These are phyloP conservation scores for Spizellomyces punctatus DNA, from an alignment of 192 early-diverging fungal species.

Conservation along the genomic window DNA sequence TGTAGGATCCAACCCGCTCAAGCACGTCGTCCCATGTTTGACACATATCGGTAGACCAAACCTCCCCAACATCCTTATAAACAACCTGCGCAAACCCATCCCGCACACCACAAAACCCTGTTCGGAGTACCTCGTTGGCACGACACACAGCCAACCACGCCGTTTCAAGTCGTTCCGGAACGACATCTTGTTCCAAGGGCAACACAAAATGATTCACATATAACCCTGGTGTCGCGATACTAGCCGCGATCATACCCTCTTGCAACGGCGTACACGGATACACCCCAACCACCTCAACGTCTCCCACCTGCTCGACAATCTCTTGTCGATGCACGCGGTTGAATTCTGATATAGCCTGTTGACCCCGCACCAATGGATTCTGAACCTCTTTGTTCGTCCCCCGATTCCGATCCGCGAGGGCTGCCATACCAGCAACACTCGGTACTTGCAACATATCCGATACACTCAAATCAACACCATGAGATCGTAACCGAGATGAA, in stretches of 20 bases:
- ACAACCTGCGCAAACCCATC: constrained; percentile 5
- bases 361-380: background rate
- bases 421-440: constrained; percentile 6
- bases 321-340: background rate
- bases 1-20: background rate
- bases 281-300: background rate
- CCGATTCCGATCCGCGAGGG: background rate
- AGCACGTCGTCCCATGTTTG: background rate
- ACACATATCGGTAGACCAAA: background rate
- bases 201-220: constrained; percentile 25
- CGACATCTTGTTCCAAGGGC: background rate
- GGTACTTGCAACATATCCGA: constrained; percentile 3
- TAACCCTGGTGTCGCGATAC: background rate
- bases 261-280: constrained; percentile 33
- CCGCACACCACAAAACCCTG: constrained; percentile 13
- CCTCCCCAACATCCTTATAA: constrained; percentile 4
- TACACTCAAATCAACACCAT: constrained; percentile 7
- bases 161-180: constrained; percentile 12
- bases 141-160: constrained; percentile 17
- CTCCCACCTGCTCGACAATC: background rate
- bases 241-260: constrained; percentile 34
- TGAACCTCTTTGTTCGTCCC: background rate
- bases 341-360: background rate
- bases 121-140: constrained; percentile 25
- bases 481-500: constrained; percentile 3